These are phyloP conservation scores for Fusarium sp. DNA, from an alignment of 2,329 filamentous ascomycete species.

Conservation along the genomic window DNA sequence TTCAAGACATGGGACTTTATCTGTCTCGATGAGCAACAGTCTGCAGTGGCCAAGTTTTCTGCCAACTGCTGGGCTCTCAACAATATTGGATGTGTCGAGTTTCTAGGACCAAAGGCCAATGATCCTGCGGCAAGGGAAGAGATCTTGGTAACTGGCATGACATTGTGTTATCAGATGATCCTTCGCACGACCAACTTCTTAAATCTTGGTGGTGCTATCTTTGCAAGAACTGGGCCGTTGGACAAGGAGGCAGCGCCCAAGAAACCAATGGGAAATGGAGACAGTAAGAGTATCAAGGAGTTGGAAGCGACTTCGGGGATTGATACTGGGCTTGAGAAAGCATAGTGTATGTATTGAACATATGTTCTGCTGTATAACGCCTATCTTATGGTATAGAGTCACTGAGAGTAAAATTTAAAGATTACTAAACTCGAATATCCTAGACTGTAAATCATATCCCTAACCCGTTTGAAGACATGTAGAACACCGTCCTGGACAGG, in stretches of 20 bases:
- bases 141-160: conserved; percentile 29
- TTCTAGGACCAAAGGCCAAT: conserved; percentile 30
- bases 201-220: conserved; percentile 25
- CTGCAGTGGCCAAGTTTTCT: conserved; percentile 35
- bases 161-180: conserved; percentile 32
- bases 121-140: conserved; percentile 23
- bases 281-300: background rate
- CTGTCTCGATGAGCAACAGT: conserved; percentile 30
- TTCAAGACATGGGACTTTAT: conserved; percentile 39
- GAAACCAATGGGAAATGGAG: background rate
- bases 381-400: background rate
- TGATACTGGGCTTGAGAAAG: background rate
- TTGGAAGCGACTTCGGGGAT: background rate
- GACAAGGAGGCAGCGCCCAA: conserved; percentile 22
- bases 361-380: background rate
- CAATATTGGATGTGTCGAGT: conserved; percentile 30
- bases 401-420: background rate
- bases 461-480: accelerated
- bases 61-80: conserved; percentile 20
- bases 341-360: background rate
- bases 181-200: conserved; percentile 22
- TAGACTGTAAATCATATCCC: background rate
- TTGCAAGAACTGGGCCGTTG: conserved; percentile 21
- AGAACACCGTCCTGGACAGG: too few relatives aligned
- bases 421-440: background rate